Percentiles rank a stretch among this genome's conserved stretches.
These are phyloP conservation scores for Syzygium grande DNA, from an alignment of 345 rosid genomes.

Conservation along the genomic window DNA sequence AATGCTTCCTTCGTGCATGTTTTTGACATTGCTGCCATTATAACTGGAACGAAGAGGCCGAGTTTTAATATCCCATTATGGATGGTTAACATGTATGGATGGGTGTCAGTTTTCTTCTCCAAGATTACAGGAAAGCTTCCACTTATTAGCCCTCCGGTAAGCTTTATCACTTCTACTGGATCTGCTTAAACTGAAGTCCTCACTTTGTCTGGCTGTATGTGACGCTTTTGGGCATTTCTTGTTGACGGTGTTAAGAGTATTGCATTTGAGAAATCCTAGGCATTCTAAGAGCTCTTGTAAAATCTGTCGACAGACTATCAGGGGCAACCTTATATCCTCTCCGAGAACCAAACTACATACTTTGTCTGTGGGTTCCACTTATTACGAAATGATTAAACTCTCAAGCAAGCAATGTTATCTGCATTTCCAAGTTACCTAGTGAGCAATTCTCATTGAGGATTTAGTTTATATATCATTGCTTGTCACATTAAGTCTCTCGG, in stretches of 20 bases:
- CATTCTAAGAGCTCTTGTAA: neutral
- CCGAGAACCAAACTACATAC: neutral
- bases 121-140: slow-evolving; percentile 84
- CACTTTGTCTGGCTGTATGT: neutral
- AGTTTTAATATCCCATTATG: slow-evolving; percentile 57
- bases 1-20: slow-evolving; percentile 64
- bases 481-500: neutral
- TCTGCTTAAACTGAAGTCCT: neutral
- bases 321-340: neutral
- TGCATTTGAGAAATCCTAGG: neutral
- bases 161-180: neutral
- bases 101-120: slow-evolving; percentile 54
- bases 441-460: neutral
- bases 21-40: slow-evolving; percentile 69
- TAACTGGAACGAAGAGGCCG: slow-evolving; percentile 55
- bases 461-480: neutral
- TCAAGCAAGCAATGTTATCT: neutral
- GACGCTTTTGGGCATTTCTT: neutral
- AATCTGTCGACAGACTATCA: neutral
- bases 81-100: slow-evolving; percentile 53
- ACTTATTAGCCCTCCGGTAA: slow-evolving; percentile 78
- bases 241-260: neutral
- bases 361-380: neutral
- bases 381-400: neutral
- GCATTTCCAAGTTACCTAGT: neutral